Percentiles rank a stretch among this genome's conserved stretches.
Evolutionary conservation across 2,329 filamentous ascomycete species (phyloP).

Genomic region (Ascochyta pisi): DNA sequence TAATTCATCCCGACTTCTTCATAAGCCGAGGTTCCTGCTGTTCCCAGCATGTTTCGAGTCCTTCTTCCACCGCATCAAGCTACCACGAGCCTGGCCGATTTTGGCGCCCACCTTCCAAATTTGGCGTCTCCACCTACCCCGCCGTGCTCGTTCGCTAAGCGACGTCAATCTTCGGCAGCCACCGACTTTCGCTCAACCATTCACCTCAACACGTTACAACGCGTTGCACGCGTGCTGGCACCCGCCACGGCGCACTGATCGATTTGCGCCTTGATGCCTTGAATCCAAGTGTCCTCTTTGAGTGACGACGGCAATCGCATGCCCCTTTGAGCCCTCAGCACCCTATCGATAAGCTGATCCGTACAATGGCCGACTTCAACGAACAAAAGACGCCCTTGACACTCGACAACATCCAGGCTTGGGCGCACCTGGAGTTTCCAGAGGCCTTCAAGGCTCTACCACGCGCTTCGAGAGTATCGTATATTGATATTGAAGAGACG

Average conservation of each 20-base stretch:
- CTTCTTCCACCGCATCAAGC: conserved; percentile 6
- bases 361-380: conserved; percentile 34
- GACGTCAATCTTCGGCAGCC: conserved; percentile 19
- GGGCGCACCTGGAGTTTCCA: conserved; percentile 31
- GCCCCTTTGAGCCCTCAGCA: conserved; percentile 8
- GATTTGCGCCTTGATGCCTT: conserved; percentile 21
- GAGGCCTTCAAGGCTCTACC: conserved; percentile 29
- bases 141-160: conserved; percentile 17
- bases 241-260: conserved; percentile 18
- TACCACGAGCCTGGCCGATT: conserved; percentile 6
- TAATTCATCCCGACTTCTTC: conserved; percentile 2
- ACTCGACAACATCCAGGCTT: conserved; percentile 31
- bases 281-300: conserved; percentile 5
- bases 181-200: conserved; percentile 20
- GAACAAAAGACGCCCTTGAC: conserved; percentile 37
- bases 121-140: conserved; percentile 21
- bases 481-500: conserved; percentile 34
- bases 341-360: conserved; percentile 4
- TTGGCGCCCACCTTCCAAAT: conserved; percentile 14
- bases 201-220: conserved; percentile 22
- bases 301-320: conserved; percentile 16
- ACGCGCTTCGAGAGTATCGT: conserved; percentile 27
- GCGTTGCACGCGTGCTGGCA: conserved; percentile 18
- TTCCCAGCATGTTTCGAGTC: not conserved
- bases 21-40: conserved; percentile 14